Evolutionary conservation across 2,329 filamentous ascomycete genomes (phyloP).

Genomic region (Aureobasidium subglaciale): DNA sequence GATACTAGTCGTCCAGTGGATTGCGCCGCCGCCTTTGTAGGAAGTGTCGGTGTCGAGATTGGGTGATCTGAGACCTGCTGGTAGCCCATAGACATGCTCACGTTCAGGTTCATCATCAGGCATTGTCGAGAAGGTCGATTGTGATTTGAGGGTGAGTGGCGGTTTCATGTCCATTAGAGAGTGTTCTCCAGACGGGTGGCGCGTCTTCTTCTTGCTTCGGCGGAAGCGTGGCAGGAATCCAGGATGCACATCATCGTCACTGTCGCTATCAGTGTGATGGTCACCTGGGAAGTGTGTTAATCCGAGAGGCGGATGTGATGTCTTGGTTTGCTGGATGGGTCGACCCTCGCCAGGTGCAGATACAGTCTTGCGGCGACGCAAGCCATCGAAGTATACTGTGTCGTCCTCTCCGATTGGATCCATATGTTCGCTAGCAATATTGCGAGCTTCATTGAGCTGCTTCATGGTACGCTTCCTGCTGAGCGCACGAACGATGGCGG

Average conservation of each 20-base stretch:
- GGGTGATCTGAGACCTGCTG: constrained; percentile 37
- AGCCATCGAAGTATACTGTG: constrained; percentile 82
- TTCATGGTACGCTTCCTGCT: constrained; percentile 68
- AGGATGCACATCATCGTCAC: constrained; percentile 35
- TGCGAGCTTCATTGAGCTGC: constrained; percentile 71
- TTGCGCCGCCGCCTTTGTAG: constrained; percentile 31
- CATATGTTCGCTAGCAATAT: constrained; percentile 75
- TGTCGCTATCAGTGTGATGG: constrained; percentile 41
- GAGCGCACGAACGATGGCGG: constrained; percentile 77
- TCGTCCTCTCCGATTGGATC: constrained; percentile 73
- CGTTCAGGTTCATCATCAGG: constrained; percentile 15
- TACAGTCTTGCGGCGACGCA: constrained; percentile 64
- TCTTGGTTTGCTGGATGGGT: constrained; percentile 42
- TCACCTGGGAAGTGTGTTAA: constrained; percentile 78
- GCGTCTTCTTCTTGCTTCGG: constrained; percentile 24
- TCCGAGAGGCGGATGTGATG: constrained; percentile 68
- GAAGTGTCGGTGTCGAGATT: constrained; percentile 46
- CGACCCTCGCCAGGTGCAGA: constrained; percentile 37
- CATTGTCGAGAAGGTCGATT: background rate
- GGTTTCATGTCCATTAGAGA: constrained; percentile 21
- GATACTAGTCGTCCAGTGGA: constrained; percentile 41
- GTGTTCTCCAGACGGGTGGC: constrained; percentile 23
- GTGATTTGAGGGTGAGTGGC: background rate
- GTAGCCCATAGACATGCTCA: constrained; percentile 47
- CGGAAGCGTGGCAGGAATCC: constrained; percentile 32